phyloP scores from a whole-genome alignment of 805 yeast species.

The Candida tallmaniae region DNA sequence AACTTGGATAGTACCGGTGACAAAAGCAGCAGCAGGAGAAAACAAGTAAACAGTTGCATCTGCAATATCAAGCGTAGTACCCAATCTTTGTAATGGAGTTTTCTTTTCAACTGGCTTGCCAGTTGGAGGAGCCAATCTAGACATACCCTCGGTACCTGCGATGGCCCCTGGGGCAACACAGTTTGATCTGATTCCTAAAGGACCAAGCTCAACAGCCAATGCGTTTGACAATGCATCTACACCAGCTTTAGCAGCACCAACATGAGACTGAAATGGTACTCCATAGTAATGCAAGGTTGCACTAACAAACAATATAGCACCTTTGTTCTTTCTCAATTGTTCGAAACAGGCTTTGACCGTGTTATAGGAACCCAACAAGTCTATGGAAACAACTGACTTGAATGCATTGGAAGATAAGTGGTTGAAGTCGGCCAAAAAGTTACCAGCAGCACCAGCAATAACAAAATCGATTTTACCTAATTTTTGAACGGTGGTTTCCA shows the following conservation, averaged over 20 bases:
- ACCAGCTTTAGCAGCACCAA: slow-evolving; percentile 95
- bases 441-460: slow-evolving; percentile 96
- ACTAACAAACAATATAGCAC: slow-evolving; percentile 71
- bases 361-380: slow-evolving; percentile 82
- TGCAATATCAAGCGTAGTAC: slow-evolving; percentile 76
- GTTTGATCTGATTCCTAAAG: slow-evolving; percentile 78
- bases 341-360: slow-evolving; percentile 79
- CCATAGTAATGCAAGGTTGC: slow-evolving; percentile 92
- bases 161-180: slow-evolving; percentile 92
- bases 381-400: slow-evolving; percentile 82
- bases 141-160: slow-evolving; percentile 80
- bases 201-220: slow-evolving; percentile 88
- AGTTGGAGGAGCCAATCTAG: slow-evolving; percentile 51
- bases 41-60: slow-evolving; percentile 80
- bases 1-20: slow-evolving; percentile 71
- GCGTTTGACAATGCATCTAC: slow-evolving; percentile 82
- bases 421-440: slow-evolving; percentile 77
- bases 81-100: slow-evolving; percentile 66
- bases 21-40: slow-evolving; percentile 74
- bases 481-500: slow-evolving; percentile 53
- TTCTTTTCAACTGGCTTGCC: slow-evolving; percentile 33
- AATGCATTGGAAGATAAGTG: slow-evolving; percentile 81
- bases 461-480: slow-evolving; percentile 83
- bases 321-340: slow-evolving; percentile 61
- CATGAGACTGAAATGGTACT: slow-evolving; percentile 84